Conservation (phyloP, 1,284 basidiomycete species). For the Tilletia horrida region DNA sequence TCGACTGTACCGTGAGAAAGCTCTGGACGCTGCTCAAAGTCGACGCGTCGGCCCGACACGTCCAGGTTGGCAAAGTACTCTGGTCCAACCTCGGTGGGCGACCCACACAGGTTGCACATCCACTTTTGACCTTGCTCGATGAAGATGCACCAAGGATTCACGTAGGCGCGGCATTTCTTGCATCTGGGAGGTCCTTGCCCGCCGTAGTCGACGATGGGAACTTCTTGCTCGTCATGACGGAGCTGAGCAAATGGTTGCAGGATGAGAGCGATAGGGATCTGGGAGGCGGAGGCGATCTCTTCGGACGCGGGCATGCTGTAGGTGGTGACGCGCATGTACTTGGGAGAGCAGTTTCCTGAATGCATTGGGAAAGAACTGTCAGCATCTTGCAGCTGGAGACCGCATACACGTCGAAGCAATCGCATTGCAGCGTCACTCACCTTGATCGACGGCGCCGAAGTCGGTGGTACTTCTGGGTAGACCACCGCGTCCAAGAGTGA, state of each 20-base stretch:
- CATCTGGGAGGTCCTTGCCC: slow-evolving; percentile 80
- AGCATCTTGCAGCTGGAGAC: neutral
- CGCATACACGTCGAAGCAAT: neutral
- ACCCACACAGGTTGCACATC: slow-evolving; percentile 87
- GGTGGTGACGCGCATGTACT: slow-evolving; percentile 67
- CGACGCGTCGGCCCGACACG: slow-evolving; percentile 73
- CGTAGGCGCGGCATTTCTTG: slow-evolving; percentile 78
- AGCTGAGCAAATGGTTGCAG: slow-evolving; percentile 87
- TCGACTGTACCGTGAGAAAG: slow-evolving; percentile 88
- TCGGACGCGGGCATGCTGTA: slow-evolving; percentile 75
- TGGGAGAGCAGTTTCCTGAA: slow-evolving; percentile 68
- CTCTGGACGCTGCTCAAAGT: slow-evolving; percentile 79
- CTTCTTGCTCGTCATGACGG: slow-evolving; percentile 62
- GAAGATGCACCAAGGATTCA: slow-evolving; percentile 93
- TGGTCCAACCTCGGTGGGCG: slow-evolving; percentile 66
- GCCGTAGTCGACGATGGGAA: slow-evolving; percentile 70
- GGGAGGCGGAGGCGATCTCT: slow-evolving; percentile 75
- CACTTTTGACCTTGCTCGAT: slow-evolving; percentile 78
- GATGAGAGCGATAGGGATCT: slow-evolving; percentile 73
- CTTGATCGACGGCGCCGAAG: slow-evolving; percentile 86
- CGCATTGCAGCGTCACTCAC: slow-evolving; percentile 57
- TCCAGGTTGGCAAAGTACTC: slow-evolving; percentile 87
- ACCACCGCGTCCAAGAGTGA: slow-evolving; percentile 68
- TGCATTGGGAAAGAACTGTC: neutral
- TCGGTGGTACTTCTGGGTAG: slow-evolving; percentile 79